Percentiles rank a stretch among this genome's conserved stretches.
phyloP scores from a whole-genome alignment of 1,139 yeast genomes.

The Pichia cactophila region DNA sequence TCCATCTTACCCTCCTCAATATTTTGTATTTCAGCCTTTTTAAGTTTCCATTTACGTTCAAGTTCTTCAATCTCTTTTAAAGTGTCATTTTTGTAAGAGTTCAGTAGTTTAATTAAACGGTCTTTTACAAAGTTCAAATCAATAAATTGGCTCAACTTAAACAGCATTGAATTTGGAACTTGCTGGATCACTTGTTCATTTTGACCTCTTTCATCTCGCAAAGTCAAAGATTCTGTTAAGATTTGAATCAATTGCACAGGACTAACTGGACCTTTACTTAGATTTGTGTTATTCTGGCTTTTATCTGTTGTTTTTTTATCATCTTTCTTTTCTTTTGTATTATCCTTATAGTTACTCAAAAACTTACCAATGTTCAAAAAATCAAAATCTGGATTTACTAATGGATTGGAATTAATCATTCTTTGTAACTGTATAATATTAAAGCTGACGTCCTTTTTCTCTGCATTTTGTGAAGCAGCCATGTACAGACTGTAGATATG shows the following conservation, averaged over 20 bases:
- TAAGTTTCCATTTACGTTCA: conserved; percentile 23
- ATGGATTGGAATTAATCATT: conserved; percentile 29
- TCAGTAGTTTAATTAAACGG: conserved; percentile 26
- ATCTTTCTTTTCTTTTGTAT: background rate
- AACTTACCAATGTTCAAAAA: conserved; percentile 25
- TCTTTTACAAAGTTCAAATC: conserved; percentile 27
- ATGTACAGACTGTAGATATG: conserved; percentile 28
- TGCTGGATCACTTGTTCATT: conserved; percentile 26
- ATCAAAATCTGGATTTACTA: conserved; percentile 28
- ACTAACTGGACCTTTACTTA: conserved; percentile 10
- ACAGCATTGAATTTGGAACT: conserved; percentile 27
- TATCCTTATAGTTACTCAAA: conserved; percentile 1
- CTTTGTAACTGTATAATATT: conserved; percentile 28
- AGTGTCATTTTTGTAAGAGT: conserved; percentile 26
- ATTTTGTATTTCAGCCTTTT: conserved; percentile 23
- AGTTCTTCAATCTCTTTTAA: conserved; percentile 25
- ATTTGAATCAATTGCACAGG: conserved; percentile 29
- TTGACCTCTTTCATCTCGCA: conserved; percentile 22
- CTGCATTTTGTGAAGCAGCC: conserved; percentile 26
- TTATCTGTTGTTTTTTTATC: background rate
- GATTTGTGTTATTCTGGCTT: background rate
- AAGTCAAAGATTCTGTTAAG: conserved; percentile 27
- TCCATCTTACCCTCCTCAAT: conserved; percentile 28
- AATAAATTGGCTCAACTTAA: conserved; percentile 25
- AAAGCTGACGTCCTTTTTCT: conserved; percentile 27